A percentile compares a stretch with the other conserved stretches of the same genome.
phyloP scores from a whole-genome alignment of 768 basidiomycete species.

The Mycena metata region DNA sequence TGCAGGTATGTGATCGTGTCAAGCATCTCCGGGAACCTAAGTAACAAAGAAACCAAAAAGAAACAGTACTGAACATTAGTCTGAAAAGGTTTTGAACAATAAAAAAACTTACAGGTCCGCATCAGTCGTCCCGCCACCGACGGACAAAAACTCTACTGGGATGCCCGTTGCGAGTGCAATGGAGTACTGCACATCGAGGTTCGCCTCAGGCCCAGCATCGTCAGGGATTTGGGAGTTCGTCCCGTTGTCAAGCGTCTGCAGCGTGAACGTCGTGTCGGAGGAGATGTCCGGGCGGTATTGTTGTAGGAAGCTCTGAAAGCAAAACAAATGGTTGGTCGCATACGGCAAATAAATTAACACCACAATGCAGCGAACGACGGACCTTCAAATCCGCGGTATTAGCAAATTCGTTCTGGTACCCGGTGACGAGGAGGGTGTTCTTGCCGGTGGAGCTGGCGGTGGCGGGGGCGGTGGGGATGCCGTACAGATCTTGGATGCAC shows the following conservation, averaged over 20 bases:
- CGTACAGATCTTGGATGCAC: too few relatives aligned
- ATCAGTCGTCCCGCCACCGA: too few relatives aligned
- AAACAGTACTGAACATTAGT: too few relatives aligned
- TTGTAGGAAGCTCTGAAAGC: neutral
- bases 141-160: neutral
- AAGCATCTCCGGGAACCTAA: too few relatives aligned
- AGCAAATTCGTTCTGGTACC: slow-evolving; percentile 13
- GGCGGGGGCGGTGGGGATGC: slow-evolving; percentile 16
- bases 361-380: neutral
- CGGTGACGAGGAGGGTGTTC: slow-evolving; percentile 19
- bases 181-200: slow-evolving; percentile 21
- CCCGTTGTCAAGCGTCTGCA: slow-evolving; percentile 1
- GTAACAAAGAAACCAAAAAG: too few relatives aligned
- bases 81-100: too few relatives aligned
- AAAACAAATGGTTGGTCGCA: too few relatives aligned
- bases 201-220: neutral
- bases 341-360: too few relatives aligned
- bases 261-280: neutral
- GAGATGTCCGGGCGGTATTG: neutral
- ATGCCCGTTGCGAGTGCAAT: slow-evolving; percentile 8
- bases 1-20: too few relatives aligned
- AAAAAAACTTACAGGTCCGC: too few relatives aligned
- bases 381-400: slow-evolving; percentile 11
- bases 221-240: neutral
- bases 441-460: too few relatives aligned